Base-by-base conservation (phyloP, 176 grass and related monocot species). In the Echinochloa phyllopogon region DNA sequence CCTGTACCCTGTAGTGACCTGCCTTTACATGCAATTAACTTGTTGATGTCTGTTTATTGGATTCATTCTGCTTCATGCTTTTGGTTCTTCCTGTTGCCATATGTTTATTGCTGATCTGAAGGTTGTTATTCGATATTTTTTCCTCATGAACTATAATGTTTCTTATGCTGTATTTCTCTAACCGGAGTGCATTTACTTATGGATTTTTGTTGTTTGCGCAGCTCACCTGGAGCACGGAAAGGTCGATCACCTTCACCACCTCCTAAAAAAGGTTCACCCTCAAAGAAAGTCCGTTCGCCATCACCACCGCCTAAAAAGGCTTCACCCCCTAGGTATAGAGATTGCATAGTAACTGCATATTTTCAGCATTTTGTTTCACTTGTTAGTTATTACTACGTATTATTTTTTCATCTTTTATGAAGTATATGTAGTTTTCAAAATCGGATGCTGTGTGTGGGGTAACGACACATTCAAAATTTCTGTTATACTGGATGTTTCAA, bases 291-390 rank as follows among this genome's bases (percentile, higher is more conserved):
- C 2, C 87, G 49, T 74, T 98, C 91, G 3, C 58, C 85, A 66
- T 88, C 95, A 18, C 90, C 95, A 48, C 84, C 83, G 20, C 64
- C 85, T 65, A 99, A 94, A 80, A 99, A 89, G 90, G 88, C 88
- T 86, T 96, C 96, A 50, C 83, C 96, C 71, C 82, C 87, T 62
- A 94, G 93, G 96, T 95, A 57, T 41, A 20, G 29, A 59, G 52
- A 4, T 48, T 79, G 57, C 25, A 25, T 4, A 87, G 47, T 53
- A 65, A 77, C 25, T 74, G 62, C 6, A 20, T 70, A 68, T 60
- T 38, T 74, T 90, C 48, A 75, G 42, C 17, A 6, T 77, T 33
- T 23, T 83, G 23, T 57, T 74, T 69, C 24, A 57, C 8, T 66
- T 72, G n/a, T 16, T 79, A 38, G 16, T 51, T 50, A 12, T 16